phyloP scores from a whole-genome alignment of 495 filamentous ascomycete species.

The Xylaria venustula region DNA sequence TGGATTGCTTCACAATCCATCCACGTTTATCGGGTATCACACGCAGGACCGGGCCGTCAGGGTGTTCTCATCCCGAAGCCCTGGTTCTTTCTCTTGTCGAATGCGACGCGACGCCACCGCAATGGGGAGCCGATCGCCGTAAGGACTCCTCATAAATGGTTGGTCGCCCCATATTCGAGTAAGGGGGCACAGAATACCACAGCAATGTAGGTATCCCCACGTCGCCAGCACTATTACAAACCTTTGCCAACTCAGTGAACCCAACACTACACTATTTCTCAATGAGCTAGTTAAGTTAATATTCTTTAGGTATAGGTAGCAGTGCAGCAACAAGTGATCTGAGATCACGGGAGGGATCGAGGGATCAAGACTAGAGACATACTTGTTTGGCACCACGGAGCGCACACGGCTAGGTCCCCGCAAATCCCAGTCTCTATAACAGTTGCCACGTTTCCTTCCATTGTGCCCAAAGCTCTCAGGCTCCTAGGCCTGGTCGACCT shows the following conservation, averaged over 20 bases:
- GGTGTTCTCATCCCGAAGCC: background rate
- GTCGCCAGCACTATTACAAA: background rate
- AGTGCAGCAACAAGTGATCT: background rate
- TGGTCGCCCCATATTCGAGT: constrained; percentile 4
- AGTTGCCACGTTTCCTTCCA: background rate
- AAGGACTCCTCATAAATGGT: background rate
- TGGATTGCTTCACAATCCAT: background rate
- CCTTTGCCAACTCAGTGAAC: constrained; percentile 4
- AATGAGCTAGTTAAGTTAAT: background rate
- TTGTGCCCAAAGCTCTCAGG: background rate
- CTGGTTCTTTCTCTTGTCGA: background rate
- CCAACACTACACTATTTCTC: background rate
- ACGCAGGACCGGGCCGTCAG: background rate
- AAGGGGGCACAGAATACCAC: background rate
- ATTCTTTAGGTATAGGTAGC: background rate
- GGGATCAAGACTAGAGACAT: background rate
- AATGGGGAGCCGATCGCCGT: background rate
- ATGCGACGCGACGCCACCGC: background rate
- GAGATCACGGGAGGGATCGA: background rate
- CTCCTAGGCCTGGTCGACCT: background rate
- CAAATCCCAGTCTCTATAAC: background rate
- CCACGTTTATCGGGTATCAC: constrained; percentile 1
- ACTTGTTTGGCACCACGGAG: background rate
- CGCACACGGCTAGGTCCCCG: background rate
- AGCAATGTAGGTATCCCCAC: background rate